A percentile compares a stretch with the other conserved stretches of the same genome.
phyloP scores from a whole-genome alignment of 768 basidiomycete species.

The Cystobasidium tubakii region DNA sequence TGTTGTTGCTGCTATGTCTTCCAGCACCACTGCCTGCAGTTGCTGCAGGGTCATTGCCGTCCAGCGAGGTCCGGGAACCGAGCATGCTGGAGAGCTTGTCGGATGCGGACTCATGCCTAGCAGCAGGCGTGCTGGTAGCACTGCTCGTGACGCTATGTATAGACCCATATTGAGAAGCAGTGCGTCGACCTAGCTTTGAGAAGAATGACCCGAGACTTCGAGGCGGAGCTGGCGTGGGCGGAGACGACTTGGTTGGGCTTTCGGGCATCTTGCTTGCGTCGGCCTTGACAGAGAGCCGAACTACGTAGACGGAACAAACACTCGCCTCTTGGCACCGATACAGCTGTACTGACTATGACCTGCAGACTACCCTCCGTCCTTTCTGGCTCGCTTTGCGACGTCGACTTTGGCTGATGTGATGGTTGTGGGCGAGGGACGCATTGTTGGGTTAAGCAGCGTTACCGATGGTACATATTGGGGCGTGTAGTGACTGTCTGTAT shows the following conservation, averaged over 20 bases:
- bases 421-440: background rate
- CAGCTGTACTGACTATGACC: background rate
- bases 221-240: background rate
- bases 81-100: conserved; percentile 32
- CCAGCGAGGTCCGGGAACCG: conserved; percentile 12
- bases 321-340: too few species aligned
- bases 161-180: conserved; percentile 6
- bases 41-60: background rate
- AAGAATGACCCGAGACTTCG: conserved; percentile 10
- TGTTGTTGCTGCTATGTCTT: background rate
- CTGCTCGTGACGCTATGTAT: conserved; percentile 18
- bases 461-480: too few species aligned
- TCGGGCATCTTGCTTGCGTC: background rate
- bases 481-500: too few species aligned
- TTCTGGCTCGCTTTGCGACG: background rate
- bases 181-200: conserved; percentile 6
- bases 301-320: too few species aligned
- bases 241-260: background rate
- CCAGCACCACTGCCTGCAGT: background rate
- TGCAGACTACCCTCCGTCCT: background rate
- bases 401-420: background rate
- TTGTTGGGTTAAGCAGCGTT: too few species aligned
- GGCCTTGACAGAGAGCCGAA: background rate
- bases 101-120: conserved; percentile 18
- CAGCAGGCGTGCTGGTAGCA: conserved; percentile 20